Percentiles rank a stretch among this genome's conserved stretches.
Conservation (phyloP, 192 early-diverging fungal genomes). For the Chytriomyces sp. region DNA sequence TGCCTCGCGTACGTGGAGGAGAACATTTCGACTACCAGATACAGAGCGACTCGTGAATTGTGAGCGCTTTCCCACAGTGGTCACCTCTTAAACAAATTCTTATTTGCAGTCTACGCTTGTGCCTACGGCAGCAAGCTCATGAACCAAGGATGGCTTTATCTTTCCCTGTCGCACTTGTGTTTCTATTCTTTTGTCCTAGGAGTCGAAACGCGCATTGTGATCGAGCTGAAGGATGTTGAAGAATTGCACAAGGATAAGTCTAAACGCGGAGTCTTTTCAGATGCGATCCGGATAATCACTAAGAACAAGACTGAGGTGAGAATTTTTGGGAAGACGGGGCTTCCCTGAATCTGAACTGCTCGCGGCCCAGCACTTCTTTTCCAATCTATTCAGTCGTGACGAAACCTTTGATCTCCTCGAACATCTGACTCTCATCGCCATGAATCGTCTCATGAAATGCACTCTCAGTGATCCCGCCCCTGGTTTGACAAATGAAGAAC, state of each 20-base stretch:
- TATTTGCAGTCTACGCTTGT: conserved; percentile 79
- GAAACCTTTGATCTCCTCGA: conserved; percentile 96
- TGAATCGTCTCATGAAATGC: conserved; percentile 85
- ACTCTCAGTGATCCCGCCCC: conserved; percentile 71
- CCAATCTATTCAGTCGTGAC: conserved; percentile 95
- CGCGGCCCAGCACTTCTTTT: conserved; percentile 73
- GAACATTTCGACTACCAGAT: conserved; percentile 79
- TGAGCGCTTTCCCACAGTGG: conserved; percentile 33
- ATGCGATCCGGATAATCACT: conserved; percentile 83
- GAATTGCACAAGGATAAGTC: conserved; percentile 84
- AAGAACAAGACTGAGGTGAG: conserved; percentile 78
- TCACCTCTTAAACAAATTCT: not conserved
- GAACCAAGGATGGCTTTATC: conserved; percentile 97
- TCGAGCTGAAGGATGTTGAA: conserved; percentile 92
- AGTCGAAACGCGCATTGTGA: conserved; percentile 85
- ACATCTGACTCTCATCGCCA: conserved; percentile 83
- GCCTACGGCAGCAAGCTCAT: conserved; percentile 79
- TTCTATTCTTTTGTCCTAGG: conserved; percentile 96
- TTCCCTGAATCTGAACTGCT: conserved; percentile 1
- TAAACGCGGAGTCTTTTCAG: conserved; percentile 86
- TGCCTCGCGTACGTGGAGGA: conserved; percentile 84
- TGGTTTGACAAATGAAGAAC: conserved; percentile 45
- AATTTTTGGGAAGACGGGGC: conserved; percentile 4
- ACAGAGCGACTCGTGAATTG: conserved; percentile 91
- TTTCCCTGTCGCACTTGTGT: conserved; percentile 88